Evolutionary conservation across 495 filamentous ascomycete genomes (phyloP).

Genomic region (Penicillium goetzii): DNA sequence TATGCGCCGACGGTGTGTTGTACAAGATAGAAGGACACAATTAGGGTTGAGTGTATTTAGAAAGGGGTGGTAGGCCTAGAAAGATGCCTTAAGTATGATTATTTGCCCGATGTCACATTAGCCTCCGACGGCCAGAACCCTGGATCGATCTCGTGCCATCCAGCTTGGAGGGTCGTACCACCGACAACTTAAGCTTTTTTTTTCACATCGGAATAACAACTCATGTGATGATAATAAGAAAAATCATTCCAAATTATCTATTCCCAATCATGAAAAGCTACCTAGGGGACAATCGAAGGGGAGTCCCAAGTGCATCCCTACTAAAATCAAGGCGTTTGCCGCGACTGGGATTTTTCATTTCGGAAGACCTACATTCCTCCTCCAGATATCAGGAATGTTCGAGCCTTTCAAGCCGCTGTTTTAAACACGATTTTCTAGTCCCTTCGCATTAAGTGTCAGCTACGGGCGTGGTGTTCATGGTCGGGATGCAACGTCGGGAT

Average conservation of each 20-base stretch:
- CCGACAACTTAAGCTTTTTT: background rate
- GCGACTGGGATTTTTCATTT: background rate
- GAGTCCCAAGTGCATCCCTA: background rate
- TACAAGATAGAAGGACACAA: background rate
- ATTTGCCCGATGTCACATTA: background rate
- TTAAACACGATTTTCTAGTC: background rate
- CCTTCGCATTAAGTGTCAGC: background rate
- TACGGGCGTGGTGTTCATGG: background rate
- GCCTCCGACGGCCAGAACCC: background rate
- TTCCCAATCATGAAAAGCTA: background rate
- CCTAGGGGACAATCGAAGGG: background rate
- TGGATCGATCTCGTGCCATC: background rate
- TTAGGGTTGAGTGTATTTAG: background rate
- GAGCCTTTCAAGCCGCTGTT: background rate
- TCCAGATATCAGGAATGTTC: background rate
- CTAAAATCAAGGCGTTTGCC: background rate
- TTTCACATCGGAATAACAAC: background rate
- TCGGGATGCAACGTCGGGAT: slow-evolving; percentile 6
- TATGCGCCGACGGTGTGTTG: slow-evolving; percentile 3
- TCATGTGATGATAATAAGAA: background rate
- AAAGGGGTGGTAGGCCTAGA: background rate
- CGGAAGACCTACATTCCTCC: background rate
- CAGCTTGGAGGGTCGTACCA: background rate
- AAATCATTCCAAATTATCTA: background rate
- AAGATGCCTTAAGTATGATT: background rate